These are phyloP conservation scores for Moniliella sp. DNA, from an alignment of 1,284 basidiomycete genomes.

Conservation along the genomic window DNA sequence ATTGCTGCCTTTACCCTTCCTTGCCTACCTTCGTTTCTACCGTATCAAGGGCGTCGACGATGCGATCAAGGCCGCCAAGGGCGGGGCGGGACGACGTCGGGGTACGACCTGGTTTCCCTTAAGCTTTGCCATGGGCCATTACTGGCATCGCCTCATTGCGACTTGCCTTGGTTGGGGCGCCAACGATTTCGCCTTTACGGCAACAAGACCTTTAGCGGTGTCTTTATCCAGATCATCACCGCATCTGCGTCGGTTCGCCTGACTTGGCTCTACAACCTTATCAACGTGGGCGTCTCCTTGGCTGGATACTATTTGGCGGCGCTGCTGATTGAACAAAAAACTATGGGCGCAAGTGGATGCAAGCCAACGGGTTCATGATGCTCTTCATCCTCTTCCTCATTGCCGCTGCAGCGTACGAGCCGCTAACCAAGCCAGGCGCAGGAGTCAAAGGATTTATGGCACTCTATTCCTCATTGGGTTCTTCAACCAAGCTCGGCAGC, in stretches of 20 bases:
- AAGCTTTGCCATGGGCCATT: too few species aligned
- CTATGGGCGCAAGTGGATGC: constrained; percentile 37
- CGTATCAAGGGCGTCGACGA: constrained; percentile 32
- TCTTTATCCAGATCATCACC: constrained; percentile 36
- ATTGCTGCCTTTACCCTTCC: constrained; percentile 39
- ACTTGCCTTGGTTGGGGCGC: constrained; percentile 39
- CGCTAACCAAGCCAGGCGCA: constrained; percentile 25
- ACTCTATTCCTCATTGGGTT: constrained; percentile 40
- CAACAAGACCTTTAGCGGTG: constrained; percentile 30
- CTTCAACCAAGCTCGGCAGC: constrained; percentile 42
- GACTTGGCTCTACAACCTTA: constrained; percentile 40
- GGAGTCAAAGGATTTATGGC: constrained; percentile 37
- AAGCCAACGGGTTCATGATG: constrained; percentile 38
- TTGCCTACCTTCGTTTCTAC: constrained; percentile 41
- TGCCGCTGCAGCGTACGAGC: constrained; percentile 34
- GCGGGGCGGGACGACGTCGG: constrained; percentile 36
- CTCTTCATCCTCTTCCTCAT: constrained; percentile 38
- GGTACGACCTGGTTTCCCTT: constrained; percentile 39
- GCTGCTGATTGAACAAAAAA: constrained; percentile 41
- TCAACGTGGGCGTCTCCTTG: constrained; percentile 38
- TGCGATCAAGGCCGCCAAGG: constrained; percentile 37
- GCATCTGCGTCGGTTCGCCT: constrained; percentile 34
- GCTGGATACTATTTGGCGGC: constrained; percentile 41
- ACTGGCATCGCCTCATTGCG: too few species aligned
- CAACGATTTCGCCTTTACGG: constrained; percentile 40